A percentile compares a stretch with the other conserved stretches of the same genome.
Conservation (phyloP, 2,329 filamentous ascomycete species). For the Aspergillus niger region DNA sequence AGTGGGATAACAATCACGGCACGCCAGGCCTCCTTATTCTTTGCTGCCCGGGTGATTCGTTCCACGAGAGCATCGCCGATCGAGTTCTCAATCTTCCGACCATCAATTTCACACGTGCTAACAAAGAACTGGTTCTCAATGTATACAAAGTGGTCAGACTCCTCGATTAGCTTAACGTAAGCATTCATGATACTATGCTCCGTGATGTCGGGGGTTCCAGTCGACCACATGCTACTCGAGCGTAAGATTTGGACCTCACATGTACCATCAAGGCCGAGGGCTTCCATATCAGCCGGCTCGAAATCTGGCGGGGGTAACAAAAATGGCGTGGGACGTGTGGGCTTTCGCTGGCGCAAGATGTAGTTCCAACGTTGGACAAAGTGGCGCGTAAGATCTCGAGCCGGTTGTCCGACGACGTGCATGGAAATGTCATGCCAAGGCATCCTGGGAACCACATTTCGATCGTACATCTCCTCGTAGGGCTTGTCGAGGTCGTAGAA, state of each 20-base stretch:
- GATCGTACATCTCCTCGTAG: slow-evolving; percentile 98
- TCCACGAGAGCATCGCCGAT: slow-evolving; percentile 95
- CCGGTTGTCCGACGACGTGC: slow-evolving; percentile 96
- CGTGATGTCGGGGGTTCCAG: slow-evolving; percentile 77
- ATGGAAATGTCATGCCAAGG: slow-evolving; percentile 98
- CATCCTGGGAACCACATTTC: slow-evolving; percentile 85
- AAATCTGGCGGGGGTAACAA: slow-evolving; percentile 92
- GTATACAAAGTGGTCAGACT: slow-evolving; percentile 96
- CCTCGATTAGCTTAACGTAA: slow-evolving; percentile 90
- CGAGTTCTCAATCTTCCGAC: slow-evolving; percentile 83
- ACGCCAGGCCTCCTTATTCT: slow-evolving; percentile 86
- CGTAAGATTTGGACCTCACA: slow-evolving; percentile 96
- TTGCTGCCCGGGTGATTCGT: slow-evolving; percentile 80
- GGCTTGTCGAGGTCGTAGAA: slow-evolving; percentile 92
- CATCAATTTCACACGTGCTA: slow-evolving; percentile 85
- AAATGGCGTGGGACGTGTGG: slow-evolving; percentile 90
- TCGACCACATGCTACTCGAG: slow-evolving; percentile 87
- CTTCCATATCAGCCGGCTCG: slow-evolving; percentile 79
- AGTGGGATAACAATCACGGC: slow-evolving; percentile 88
- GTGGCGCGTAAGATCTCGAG: slow-evolving; percentile 88
- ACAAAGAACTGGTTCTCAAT: slow-evolving; percentile 99
- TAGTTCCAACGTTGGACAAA: slow-evolving; percentile 99
- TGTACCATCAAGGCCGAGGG: slow-evolving; percentile 84
- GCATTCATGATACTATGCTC: slow-evolving; percentile 96
- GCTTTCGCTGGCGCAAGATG: slow-evolving; percentile 85